These are phyloP conservation scores for Hylodesmum podocarpum DNA, from an alignment of 306 rosid genomes.

Conservation along the genomic window DNA sequence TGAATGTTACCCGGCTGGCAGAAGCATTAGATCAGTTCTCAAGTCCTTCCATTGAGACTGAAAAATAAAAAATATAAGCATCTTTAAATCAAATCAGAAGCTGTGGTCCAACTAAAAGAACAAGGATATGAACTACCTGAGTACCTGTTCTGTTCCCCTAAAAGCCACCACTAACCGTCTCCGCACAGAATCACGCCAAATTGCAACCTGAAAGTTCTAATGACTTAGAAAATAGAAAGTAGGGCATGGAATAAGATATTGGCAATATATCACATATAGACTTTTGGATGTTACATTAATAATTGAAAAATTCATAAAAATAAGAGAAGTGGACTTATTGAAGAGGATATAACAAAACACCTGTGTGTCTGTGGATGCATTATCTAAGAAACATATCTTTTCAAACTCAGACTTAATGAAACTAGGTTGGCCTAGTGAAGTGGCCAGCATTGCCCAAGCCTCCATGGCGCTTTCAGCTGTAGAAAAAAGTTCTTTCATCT, in stretches of 20 bases:
- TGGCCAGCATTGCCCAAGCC: conserved; percentile 99
- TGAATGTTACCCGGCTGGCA: conserved; percentile 74
- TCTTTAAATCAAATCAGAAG: conserved; percentile 11
- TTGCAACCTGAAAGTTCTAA: conserved; percentile 74
- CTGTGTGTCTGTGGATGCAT: conserved; percentile 85
- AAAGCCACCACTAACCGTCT: conserved; percentile 88
- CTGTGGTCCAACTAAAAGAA: conserved; percentile 19
- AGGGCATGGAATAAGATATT: conserved; percentile 9
- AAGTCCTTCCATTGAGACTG: conserved; percentile 95
- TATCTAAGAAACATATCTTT: conserved; percentile 88
- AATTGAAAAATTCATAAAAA: not conserved
- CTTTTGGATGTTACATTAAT: conserved; percentile 2
- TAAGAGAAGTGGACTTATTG: conserved; percentile 17
- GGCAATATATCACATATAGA: conserved; percentile 1
- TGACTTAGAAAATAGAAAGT: conserved; percentile 33
- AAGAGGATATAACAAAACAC: conserved; percentile 44
- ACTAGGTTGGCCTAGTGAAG: conserved; percentile 90
- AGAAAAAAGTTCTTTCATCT: conserved; percentile 82
- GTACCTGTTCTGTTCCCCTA: conserved; percentile 96
- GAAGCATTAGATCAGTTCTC: conserved; percentile 81
- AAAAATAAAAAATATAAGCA: conserved; percentile 28
- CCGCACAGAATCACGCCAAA: conserved; percentile 82
- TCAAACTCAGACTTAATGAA: conserved; percentile 94
- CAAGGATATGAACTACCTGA: conserved; percentile 56
- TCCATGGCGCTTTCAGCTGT: conserved; percentile 96